Evolutionary conservation across 805 yeast species (phyloP).

Genomic region (Candida silvatica): DNA sequence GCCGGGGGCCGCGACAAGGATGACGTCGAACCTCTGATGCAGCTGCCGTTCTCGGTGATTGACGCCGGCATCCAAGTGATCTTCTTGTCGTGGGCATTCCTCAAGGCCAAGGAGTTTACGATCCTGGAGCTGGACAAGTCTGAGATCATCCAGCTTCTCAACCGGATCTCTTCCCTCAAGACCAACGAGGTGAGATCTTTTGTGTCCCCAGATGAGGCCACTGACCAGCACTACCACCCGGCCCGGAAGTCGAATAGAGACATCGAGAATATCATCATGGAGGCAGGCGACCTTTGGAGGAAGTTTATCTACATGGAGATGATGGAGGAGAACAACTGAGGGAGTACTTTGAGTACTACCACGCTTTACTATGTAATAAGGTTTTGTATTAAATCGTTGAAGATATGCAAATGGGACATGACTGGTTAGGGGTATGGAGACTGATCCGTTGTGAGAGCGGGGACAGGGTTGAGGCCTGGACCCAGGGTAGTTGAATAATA

Average conservation of each 20-base stretch:
- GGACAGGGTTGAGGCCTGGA: too few species aligned
- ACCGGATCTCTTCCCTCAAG: constrained; percentile 40
- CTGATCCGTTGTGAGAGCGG: too few species aligned
- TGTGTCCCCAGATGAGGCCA: constrained; percentile 11
- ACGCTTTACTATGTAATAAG: not conserved
- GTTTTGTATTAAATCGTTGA: constrained; percentile 1
- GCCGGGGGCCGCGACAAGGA: constrained; percentile 1
- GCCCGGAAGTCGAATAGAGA: constrained; percentile 31
- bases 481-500: not conserved
- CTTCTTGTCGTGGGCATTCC: constrained; percentile 68
- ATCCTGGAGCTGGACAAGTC: constrained; percentile 83
- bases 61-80: constrained; percentile 73
- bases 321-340: constrained; percentile 28
- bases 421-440: too few species aligned
- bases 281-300: constrained; percentile 86
- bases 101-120: constrained; percentile 71
- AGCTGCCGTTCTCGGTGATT: constrained; percentile 47
- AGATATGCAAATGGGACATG: too few species aligned
- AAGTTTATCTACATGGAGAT: constrained; percentile 65
- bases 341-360: not conserved
- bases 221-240: constrained; percentile 2
- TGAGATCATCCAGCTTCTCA: constrained; percentile 74
- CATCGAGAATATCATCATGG: constrained; percentile 63
- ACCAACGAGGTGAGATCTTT: constrained; percentile 22
- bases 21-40: constrained; percentile 18